Evolutionary conservation across 2,329 filamentous ascomycete genomes (phyloP), one percentile per base, ranked within the genome.

Genomic region (Aspergillus carbonarius): DNA sequence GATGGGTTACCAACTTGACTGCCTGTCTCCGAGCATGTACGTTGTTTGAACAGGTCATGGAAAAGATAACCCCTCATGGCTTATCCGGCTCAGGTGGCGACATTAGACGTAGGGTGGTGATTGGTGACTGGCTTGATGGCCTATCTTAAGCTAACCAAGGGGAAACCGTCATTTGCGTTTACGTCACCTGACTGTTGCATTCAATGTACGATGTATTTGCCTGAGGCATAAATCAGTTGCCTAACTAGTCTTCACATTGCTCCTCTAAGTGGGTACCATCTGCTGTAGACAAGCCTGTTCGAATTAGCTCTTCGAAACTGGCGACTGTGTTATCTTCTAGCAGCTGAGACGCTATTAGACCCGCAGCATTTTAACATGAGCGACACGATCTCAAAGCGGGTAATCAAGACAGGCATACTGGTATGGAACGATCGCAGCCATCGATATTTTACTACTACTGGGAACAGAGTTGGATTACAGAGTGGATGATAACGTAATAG

Each of bases 1-100:
- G 53, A 55, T 57, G 23, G 37, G 54, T 57, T 40, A 60, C 32
- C 55, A 46, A 52, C 47, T 48, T 39, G 34, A 49, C 52, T 61
- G 23, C 52, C 52, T 32, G 32, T 35, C 18, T 49, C 23, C 53
- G 47, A 32, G 53, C 56, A 57, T 46, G 58, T 56, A 56, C 18
- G 53, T 48, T 48, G 44, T 10, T n/a, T 48, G 25, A 48, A 48
- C 25, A 48, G 27, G n/a, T 48, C 44, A 48, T 48, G 25, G 7
- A 32, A 17, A 32, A n/a, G 15, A 30, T 10, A 27, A 27, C 9
- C 9, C 15, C 25, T 48, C 25, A 30, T 47, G 42, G 5, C 42
- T 47, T 17, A 47, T n/a, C 15, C 25, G n/a, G 25, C 6, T 48
- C n/a, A 30, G 27, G 15, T 17, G 15, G 17, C 13, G 25, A 30